phyloP scores from a whole-genome alignment of 495 filamentous ascomycete genomes.

The Xylaria curta region DNA sequence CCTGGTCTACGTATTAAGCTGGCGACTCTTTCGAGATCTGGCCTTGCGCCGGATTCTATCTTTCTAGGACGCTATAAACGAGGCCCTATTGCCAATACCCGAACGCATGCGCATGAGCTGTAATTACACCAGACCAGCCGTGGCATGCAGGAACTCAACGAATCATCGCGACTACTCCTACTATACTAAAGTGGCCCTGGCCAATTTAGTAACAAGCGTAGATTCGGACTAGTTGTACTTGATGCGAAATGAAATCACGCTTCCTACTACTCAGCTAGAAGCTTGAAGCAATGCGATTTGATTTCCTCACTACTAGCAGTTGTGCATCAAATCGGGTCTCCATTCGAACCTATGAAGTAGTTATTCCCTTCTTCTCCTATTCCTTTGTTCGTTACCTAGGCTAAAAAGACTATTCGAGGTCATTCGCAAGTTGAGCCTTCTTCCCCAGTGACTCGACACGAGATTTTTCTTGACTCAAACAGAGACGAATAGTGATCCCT shows the following conservation, averaged over 20 bases:
- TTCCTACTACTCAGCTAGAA: not conserved
- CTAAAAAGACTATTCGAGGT: too few relatives aligned
- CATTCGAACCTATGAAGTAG: too few relatives aligned
- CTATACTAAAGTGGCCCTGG: not conserved
- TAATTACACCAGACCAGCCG: not conserved
- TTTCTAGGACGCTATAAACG: not conserved
- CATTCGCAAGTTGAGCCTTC: too few relatives aligned
- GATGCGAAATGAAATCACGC: too few relatives aligned
- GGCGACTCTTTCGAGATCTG: not conserved
- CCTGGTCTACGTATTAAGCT: not conserved
- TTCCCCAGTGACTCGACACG: too few relatives aligned
- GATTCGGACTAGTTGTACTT: not conserved
- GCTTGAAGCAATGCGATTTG: not conserved
- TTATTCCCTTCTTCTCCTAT: too few relatives aligned
- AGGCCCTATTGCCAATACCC: not conserved
- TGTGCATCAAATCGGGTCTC: too few relatives aligned
- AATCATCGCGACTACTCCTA: not conserved
- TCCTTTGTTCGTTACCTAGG: too few relatives aligned
- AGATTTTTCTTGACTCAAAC: too few relatives aligned
- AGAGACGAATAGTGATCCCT: too few relatives aligned
- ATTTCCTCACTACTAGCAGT: not conserved
- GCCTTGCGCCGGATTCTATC: not conserved
- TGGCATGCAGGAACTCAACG: not conserved
- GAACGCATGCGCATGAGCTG: not conserved
- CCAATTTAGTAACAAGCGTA: not conserved